Evolutionary conservation across 768 basidiomycete genomes (phyloP).

Genomic region (Fistulinella prunicolor): DNA sequence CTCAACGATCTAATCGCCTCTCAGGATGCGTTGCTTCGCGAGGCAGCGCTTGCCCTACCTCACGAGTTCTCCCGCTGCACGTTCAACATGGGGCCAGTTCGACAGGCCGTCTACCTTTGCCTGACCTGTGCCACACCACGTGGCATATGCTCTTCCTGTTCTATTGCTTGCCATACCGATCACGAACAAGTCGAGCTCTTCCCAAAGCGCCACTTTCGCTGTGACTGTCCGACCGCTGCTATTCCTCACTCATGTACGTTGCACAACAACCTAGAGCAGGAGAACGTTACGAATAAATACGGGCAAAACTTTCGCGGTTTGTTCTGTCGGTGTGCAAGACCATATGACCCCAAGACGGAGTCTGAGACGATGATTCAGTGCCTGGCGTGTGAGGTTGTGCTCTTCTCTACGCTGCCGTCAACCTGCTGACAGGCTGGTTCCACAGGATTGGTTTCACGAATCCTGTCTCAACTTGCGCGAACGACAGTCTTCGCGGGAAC

Average conservation of each 20-base stretch:
- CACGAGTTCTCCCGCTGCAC: constrained; percentile 66
- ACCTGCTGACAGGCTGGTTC: constrained; percentile 1
- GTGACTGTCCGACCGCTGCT: constrained; percentile 76
- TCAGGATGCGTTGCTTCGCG: constrained; percentile 29
- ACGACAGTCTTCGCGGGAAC: constrained; percentile 49
- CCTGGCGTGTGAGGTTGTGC: constrained; percentile 70
- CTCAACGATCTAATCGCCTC: constrained; percentile 25
- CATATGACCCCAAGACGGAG: constrained; percentile 73
- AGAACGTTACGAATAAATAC: constrained; percentile 61
- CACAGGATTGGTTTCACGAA: constrained; percentile 88
- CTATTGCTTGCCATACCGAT: constrained; percentile 81
- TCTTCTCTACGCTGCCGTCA: too few species aligned
- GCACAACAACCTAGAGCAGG: constrained; percentile 50
- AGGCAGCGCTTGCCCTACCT: constrained; percentile 51
- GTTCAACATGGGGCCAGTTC: constrained; percentile 54
- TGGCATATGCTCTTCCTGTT: constrained; percentile 81
- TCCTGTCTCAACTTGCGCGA: constrained; percentile 81
- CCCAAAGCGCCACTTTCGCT: constrained; percentile 79
- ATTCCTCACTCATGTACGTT: constrained; percentile 63
- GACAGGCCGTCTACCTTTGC: constrained; percentile 83
- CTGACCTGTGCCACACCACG: constrained; percentile 63
- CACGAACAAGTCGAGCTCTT: constrained; percentile 87
- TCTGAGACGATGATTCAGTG: constrained; percentile 89
- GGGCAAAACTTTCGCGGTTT: constrained; percentile 67
- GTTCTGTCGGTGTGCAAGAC: constrained; percentile 73